Base-by-base conservation (phyloP, 495 filamentous ascomycete genomes). In the Xylaria sp. region DNA sequence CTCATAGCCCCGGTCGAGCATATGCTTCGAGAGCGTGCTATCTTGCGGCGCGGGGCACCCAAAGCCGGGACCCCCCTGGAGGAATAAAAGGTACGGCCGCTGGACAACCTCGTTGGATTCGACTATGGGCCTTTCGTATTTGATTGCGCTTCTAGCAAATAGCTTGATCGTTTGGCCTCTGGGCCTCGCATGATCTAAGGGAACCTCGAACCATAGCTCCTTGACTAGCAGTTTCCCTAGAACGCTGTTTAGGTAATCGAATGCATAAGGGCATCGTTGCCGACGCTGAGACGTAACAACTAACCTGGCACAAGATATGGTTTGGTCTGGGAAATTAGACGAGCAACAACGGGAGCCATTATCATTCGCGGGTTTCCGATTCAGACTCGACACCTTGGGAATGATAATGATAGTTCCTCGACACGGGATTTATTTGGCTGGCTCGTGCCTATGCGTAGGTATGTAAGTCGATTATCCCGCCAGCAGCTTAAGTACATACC, bases 141-240 rank as follows among this genome's bases (percentile, higher is more conserved):
- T 92, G 70, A 84, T 79, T 35, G 91, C 90, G 70, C 88, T 90
- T 63, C 94, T 91, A 40, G 87, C 94, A 77, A 97, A 97, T 29
- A 97, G 83, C 65, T 87, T 88, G 58, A 97, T 75, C 6, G 77
- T 88, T 21, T 87, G 89, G n/a, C 82, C 80, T 0, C 80, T 77
- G 21, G 90, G 91, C n/a, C 87, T 86, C 69, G 83, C 77, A 79
- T 97, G 90, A 79, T 96, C 91, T 63, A 89, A 82, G 43, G 94
- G 93, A 12, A 97, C 93, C 74, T 93, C 89, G 76, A 97, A 97
- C 83, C 93, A 92, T 67, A 93, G 85, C 78, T 97, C 94, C 2
- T 89, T 90, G 57, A 97, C 87, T 55, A 86, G 86, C 11, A 97
- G 82, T 77, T 90, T 92, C 41, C 93, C 94, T 93, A 58, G 48